Evolutionary conservation across 805 yeast species (phyloP).

Genomic region (Myxozyma neotropica): DNA sequence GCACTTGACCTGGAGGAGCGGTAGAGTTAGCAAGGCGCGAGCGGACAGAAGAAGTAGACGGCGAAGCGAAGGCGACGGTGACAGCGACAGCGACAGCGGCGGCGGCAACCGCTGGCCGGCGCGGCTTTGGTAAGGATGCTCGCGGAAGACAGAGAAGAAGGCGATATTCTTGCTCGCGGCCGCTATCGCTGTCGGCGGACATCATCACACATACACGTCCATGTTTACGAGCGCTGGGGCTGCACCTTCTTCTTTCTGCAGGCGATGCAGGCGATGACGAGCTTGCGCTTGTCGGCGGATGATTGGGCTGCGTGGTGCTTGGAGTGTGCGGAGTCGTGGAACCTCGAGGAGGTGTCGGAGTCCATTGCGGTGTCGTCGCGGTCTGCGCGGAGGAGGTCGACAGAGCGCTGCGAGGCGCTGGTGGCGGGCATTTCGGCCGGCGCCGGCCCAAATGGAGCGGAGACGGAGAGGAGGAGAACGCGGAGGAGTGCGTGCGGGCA

Average conservation of each 20-base stretch:
- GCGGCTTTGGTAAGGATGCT: too few species aligned
- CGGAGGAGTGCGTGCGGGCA: not conserved
- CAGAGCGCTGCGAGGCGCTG: not conserved
- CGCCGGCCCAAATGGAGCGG: not conserved
- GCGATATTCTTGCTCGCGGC: too few species aligned
- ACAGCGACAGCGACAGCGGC: not conserved
- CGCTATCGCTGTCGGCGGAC: too few species aligned
- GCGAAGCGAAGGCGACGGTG: not conserved
- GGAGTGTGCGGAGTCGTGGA: not conserved
- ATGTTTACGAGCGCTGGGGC: too few species aligned
- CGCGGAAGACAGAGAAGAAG: too few species aligned
- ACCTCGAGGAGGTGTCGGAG: conserved; percentile 4
- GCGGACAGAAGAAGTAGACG: not conserved
- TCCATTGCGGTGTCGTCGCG: conserved; percentile 4
- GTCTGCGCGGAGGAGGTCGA: conserved; percentile 2
- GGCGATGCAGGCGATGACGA: conserved; percentile 43
- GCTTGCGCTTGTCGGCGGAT: conserved; percentile 35
- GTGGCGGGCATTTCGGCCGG: conserved; percentile 13
- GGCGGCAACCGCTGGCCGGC: too few species aligned
- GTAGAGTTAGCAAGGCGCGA: not conserved
- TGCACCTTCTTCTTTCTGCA: conserved; percentile 43
- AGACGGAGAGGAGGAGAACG: not conserved
- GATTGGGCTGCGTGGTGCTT: not conserved
- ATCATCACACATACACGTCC: too few species aligned
- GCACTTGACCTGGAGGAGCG: conserved; percentile 39